Conservation (phyloP, 2,329 filamentous ascomycete species). For the Nemania sp. region DNA sequence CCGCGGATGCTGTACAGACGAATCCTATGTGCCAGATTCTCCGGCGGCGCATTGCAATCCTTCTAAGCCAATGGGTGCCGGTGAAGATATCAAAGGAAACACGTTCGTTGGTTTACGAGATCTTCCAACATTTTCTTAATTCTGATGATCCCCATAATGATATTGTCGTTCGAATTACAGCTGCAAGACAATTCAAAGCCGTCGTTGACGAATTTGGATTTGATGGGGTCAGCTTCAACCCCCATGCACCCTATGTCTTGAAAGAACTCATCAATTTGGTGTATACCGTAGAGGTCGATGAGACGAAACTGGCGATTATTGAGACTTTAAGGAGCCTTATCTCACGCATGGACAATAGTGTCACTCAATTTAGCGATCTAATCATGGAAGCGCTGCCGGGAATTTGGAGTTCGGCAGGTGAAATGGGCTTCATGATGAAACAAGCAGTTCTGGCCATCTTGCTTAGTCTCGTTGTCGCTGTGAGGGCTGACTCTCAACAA, state of each 20-base stretch:
- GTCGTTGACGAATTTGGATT: constrained; percentile 88
- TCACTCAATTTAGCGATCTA: constrained; percentile 70
- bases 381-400: constrained; percentile 79
- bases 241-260: constrained; percentile 75
- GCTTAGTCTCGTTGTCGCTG: constrained; percentile 79
- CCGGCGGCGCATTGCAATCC: constrained; percentile 82
- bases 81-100: constrained; percentile 72
- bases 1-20: constrained; percentile 72
- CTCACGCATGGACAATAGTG: constrained; percentile 76
- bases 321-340: constrained; percentile 84
- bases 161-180: constrained; percentile 87
- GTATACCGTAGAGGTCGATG: constrained; percentile 75
- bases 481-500: constrained; percentile 74
- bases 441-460: constrained; percentile 88
- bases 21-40: constrained; percentile 74
- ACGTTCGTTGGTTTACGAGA: constrained; percentile 77
- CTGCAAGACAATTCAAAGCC: constrained; percentile 79
- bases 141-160: constrained; percentile 80
- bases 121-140: constrained; percentile 85
- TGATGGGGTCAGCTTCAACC: constrained; percentile 70
- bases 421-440: constrained; percentile 88
- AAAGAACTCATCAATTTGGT: constrained; percentile 76
- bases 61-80: constrained; percentile 87
- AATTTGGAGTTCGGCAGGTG: constrained; percentile 81
- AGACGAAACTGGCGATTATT: constrained; percentile 87